phyloP scores from a whole-genome alignment of 768 basidiomycete species.

The Wakefieldia striispora region DNA sequence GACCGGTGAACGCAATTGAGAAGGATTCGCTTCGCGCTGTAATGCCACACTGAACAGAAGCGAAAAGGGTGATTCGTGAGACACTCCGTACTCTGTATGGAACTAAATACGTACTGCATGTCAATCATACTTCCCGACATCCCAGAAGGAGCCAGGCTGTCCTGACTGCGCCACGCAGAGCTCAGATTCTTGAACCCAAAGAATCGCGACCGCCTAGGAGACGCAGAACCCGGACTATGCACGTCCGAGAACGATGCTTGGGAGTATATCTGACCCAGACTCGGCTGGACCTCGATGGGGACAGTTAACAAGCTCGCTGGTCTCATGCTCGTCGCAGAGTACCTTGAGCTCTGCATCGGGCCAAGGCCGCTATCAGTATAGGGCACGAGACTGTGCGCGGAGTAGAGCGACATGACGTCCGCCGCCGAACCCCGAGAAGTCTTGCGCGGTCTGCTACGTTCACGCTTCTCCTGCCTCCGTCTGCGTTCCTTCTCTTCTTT shows the following conservation, averaged over 20 bases:
- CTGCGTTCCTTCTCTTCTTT: conserved; percentile 69
- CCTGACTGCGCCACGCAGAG: conserved; percentile 73
- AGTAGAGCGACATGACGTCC: conserved; percentile 74
- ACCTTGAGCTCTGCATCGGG: conserved; percentile 56
- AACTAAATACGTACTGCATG: conserved; percentile 76
- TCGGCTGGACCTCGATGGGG: conserved; percentile 54
- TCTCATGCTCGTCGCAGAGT: conserved; percentile 53
- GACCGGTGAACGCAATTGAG: conserved; percentile 30
- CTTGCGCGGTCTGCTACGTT: conserved; percentile 59
- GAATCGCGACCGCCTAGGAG: conserved; percentile 71
- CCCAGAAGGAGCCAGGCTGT: conserved; percentile 78
- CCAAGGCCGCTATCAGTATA: conserved; percentile 59
- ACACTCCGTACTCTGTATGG: background rate
- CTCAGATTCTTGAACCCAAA: conserved; percentile 74
- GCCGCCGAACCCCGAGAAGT: conserved; percentile 66
- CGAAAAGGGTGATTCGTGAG: conserved; percentile 6
- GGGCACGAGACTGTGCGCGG: conserved; percentile 54
- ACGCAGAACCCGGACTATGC: conserved; percentile 66
- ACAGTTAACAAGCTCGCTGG: conserved; percentile 62
- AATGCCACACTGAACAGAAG: conserved; percentile 60
- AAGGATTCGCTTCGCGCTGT: conserved; percentile 55
- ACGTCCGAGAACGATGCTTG: conserved; percentile 81
- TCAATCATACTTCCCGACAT: conserved; percentile 87
- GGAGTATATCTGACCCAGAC: conserved; percentile 66
- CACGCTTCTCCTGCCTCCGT: conserved; percentile 65